These are phyloP conservation scores for Papiliotrema nemorosa DNA, from an alignment of 1,284 basidiomycete species.

Conservation along the genomic window DNA sequence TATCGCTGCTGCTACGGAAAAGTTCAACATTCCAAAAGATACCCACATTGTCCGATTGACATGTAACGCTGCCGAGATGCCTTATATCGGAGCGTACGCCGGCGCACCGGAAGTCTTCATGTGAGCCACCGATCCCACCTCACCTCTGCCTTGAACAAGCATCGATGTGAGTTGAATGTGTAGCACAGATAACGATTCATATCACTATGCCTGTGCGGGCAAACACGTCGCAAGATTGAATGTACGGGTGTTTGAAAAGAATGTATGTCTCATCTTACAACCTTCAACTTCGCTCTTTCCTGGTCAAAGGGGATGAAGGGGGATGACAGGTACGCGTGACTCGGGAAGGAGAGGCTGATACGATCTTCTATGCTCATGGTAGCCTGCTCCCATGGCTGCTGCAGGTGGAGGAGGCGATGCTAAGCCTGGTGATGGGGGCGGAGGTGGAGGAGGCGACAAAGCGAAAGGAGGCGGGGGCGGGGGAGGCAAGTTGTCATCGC, in stretches of 20 bases:
- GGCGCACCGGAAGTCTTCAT: conserved; percentile 31
- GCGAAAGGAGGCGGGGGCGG: conserved; percentile 6
- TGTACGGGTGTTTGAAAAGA: conserved; percentile 36
- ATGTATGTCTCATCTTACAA: conserved; percentile 21
- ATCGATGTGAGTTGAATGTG: too few species aligned
- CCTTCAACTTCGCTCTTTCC: background rate
- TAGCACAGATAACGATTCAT: conserved; percentile 44
- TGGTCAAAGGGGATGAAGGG: background rate
- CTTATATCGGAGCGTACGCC: conserved; percentile 33
- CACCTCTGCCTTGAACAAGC: background rate
- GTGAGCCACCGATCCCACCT: conserved; percentile 16
- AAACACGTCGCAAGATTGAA: conserved; percentile 39
- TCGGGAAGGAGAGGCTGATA: too few species aligned
- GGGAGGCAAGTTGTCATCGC: conserved; percentile 2
- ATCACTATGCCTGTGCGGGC: conserved; percentile 41
- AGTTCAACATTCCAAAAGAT: conserved; percentile 30
- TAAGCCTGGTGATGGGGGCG: conserved; percentile 2
- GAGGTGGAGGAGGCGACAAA: conserved; percentile 1
- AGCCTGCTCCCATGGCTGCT: background rate
- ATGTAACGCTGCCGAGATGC: conserved; percentile 29
- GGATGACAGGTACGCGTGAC: background rate
- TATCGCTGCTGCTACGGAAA: conserved; percentile 26
- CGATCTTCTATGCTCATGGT: background rate
- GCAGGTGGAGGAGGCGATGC: conserved; percentile 5
- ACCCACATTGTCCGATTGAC: conserved; percentile 35